Conservation (phyloP, 306 rosid genomes). For the Begonia masoniana region DNA sequence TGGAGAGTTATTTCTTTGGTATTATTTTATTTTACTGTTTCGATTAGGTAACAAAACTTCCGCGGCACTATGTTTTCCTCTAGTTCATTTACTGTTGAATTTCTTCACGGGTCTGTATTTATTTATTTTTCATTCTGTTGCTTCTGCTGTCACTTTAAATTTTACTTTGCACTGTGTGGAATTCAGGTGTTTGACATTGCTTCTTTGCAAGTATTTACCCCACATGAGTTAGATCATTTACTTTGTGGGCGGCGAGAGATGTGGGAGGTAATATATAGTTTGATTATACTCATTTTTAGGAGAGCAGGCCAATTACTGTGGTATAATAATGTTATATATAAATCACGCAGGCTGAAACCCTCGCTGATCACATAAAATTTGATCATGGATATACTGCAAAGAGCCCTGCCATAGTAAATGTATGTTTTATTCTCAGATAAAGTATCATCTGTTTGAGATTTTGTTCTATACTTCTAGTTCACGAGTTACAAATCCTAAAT, state of each 20-base stretch:
- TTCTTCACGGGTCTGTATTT: too few species aligned
- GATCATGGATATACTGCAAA: constrained; percentile 97
- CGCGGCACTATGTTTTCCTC: too few species aligned
- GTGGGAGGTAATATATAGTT: constrained; percentile 66
- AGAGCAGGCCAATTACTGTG: background rate
- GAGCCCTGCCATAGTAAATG: constrained; percentile 91
- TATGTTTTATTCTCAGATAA: constrained; percentile 18
- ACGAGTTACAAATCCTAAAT: constrained; percentile 7
- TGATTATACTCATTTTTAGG: background rate
- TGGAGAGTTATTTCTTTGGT: too few species aligned
- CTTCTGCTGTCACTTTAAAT: background rate
- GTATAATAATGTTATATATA: background rate
- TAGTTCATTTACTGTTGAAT: too few species aligned
- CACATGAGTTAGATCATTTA: constrained; percentile 81
- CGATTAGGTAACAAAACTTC: too few species aligned
- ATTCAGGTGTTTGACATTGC: constrained; percentile 79
- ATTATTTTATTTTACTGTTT: too few species aligned
- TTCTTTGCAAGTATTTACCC: constrained; percentile 75
- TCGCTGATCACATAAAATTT: constrained; percentile 85
- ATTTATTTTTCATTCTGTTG: background rate
- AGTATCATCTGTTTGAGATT: background rate
- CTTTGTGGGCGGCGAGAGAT: constrained; percentile 94
- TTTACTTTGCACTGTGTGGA: background rate
- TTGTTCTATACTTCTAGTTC: background rate
- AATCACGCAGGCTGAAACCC: constrained; percentile 67